Evolutionary conservation across 2,329 filamentous ascomycete genomes (phyloP).

Genomic region (Biscogniauxia mediterranea): DNA sequence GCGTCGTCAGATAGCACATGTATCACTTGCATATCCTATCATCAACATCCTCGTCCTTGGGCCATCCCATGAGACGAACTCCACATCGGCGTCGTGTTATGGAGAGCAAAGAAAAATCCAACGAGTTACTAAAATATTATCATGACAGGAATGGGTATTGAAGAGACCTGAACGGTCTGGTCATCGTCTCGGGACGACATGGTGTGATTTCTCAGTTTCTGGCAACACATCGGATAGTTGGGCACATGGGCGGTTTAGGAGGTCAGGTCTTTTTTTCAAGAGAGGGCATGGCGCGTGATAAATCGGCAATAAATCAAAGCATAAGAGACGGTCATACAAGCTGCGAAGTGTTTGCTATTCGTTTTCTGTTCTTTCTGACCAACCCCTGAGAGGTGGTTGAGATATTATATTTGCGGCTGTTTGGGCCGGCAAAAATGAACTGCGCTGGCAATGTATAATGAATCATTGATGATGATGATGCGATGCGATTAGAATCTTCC

Average conservation of each 20-base stretch:
- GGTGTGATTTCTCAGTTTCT: neutral
- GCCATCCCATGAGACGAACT: neutral
- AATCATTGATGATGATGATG: neutral
- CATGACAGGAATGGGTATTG: neutral
- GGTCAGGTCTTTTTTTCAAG: neutral
- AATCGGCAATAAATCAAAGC: neutral
- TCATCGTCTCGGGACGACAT: neutral
- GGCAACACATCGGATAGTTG: neutral
- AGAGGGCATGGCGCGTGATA: neutral
- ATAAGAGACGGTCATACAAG: neutral
- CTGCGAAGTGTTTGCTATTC: neutral
- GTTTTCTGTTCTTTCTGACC: neutral
- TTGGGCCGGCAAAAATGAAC: neutral
- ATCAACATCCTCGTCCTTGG: neutral
- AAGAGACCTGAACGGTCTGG: neutral
- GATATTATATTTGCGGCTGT: neutral
- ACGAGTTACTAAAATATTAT: neutral
- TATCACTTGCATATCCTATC: neutral
- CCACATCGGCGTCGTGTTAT: neutral
- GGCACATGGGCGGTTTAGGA: neutral
- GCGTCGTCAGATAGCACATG: constrained; percentile 25
- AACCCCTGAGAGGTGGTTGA: neutral
- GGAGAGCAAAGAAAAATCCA: neutral
- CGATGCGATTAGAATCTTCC: neutral
- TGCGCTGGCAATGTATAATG: neutral